Evolutionary conservation across 1,284 basidiomycete genomes (phyloP).

Genomic region (Leucoagaricus sp.): DNA sequence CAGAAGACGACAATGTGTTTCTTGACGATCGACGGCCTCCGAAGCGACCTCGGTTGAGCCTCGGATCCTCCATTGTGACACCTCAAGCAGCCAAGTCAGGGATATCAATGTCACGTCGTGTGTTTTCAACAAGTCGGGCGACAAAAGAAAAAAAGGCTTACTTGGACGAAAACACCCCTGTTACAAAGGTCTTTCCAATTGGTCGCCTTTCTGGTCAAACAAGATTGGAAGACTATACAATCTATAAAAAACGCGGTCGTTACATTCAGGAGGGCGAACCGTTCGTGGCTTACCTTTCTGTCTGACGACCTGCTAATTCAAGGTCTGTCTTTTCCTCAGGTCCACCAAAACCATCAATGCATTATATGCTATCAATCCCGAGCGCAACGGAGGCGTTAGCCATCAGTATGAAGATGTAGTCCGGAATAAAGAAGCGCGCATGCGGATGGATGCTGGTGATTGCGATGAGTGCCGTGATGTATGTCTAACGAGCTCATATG

Average conservation of each 20-base stretch:
- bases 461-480: constrained; percentile 87
- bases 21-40: constrained; percentile 3
- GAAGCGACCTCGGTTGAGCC: constrained; percentile 9
- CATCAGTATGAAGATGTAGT: constrained; percentile 81
- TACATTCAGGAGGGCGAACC: constrained; percentile 37
- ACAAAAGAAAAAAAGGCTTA: constrained; percentile 22
- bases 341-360: constrained; percentile 54
- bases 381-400: constrained; percentile 62
- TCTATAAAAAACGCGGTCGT: constrained; percentile 51
- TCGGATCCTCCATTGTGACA: background rate
- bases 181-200: constrained; percentile 24
- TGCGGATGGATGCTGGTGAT: constrained; percentile 72
- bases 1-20: background rate
- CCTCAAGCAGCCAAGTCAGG: background rate
- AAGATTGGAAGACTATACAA: constrained; percentile 41
- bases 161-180: constrained; percentile 18
- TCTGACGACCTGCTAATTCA: background rate
- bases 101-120: background rate
- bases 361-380: constrained; percentile 66
- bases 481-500: constrained; percentile 27
- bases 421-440: constrained; percentile 64
- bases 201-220: constrained; percentile 21
- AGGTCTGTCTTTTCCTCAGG: constrained; percentile 9
- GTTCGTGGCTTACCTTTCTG: constrained; percentile 9
- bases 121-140: constrained; percentile 10